Evolutionary conservation across 2,329 filamentous ascomycete genomes (phyloP).

Genomic region (Alternaria conjuncta): DNA sequence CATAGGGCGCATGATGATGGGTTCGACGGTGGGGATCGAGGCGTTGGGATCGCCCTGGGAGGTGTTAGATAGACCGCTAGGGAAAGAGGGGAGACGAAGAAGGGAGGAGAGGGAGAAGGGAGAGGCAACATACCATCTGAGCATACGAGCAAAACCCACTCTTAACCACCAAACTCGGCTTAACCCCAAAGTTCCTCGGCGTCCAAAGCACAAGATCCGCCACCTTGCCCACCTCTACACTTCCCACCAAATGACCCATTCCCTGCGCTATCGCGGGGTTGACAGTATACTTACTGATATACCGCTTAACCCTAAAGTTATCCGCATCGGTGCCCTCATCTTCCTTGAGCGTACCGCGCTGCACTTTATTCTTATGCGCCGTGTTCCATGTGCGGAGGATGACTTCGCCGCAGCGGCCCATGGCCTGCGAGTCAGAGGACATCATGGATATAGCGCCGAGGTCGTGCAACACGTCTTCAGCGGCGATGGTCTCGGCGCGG

Average conservation of each 20-base stretch:
- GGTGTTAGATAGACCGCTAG: neutral
- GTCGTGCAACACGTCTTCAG: slow-evolving; percentile 94
- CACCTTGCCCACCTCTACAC: slow-evolving; percentile 85
- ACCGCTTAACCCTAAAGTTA: slow-evolving; percentile 90
- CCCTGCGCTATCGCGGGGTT: slow-evolving; percentile 93
- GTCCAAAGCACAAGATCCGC: slow-evolving; percentile 91
- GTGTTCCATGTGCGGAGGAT: slow-evolving; percentile 95
- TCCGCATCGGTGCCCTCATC: slow-evolving; percentile 81
- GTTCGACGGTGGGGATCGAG: slow-evolving; percentile 83
- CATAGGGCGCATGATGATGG: slow-evolving; percentile 83
- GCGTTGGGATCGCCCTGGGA: slow-evolving; percentile 57
- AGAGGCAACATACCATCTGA: slow-evolving; percentile 71
- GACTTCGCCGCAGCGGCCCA: slow-evolving; percentile 95
- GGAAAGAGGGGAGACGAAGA: too few relatives aligned
- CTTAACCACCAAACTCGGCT: slow-evolving; percentile 83
- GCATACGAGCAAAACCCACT: slow-evolving; percentile 83
- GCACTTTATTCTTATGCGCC: slow-evolving; percentile 93
- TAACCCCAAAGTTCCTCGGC: slow-evolving; percentile 83
- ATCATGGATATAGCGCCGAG: slow-evolving; percentile 97
- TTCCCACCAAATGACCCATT: slow-evolving; percentile 85
- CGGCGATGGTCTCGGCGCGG: slow-evolving; percentile 93
- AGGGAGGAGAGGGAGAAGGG: neutral
- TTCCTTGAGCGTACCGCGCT: slow-evolving; percentile 77
- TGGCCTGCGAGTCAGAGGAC: slow-evolving; percentile 92
- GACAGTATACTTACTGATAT: slow-evolving; percentile 94